Conservation (phyloP, 2,329 filamentous ascomycete species). For the Verticillium albo-atrum region DNA sequence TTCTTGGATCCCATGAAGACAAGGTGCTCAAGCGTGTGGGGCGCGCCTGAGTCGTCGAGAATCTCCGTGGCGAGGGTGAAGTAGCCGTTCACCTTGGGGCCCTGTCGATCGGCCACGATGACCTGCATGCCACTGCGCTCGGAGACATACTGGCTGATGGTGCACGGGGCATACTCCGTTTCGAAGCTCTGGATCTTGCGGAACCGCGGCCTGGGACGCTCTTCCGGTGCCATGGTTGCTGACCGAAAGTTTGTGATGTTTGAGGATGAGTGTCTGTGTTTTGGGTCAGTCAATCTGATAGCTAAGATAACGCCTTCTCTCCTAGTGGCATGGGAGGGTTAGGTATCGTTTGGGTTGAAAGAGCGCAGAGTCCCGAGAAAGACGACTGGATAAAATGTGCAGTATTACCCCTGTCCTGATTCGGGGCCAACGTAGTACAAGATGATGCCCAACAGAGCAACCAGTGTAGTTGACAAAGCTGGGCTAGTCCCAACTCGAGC, state of each 20-base stretch:
- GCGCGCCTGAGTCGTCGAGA: conserved; percentile 92
- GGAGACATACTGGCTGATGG: conserved; percentile 94
- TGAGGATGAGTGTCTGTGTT: neutral
- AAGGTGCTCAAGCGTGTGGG: conserved; percentile 78
- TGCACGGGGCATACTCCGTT: conserved; percentile 83
- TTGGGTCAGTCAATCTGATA: neutral
- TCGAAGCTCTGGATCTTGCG: conserved; percentile 81
- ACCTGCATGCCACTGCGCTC: conserved; percentile 91
- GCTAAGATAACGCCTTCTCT: neutral
- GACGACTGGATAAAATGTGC: neutral
- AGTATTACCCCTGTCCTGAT: neutral
- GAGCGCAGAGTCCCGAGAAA: neutral
- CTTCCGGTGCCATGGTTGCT: conserved; percentile 50
- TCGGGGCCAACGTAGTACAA: neutral
- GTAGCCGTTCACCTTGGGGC: conserved; percentile 92
- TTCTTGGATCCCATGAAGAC: conserved; percentile 89
- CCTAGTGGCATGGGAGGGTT: neutral
- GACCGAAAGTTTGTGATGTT: neutral
- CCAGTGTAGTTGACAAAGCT: neutral
- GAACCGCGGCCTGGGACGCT: conserved; percentile 55
- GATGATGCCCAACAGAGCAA: neutral
- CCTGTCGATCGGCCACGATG: conserved; percentile 84
- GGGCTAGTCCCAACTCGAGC: neutral
- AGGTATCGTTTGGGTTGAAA: neutral
- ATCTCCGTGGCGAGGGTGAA: conserved; percentile 97